Evolutionary conservation across 345 rosid genomes (phyloP).

Genomic region (Salix udensis): DNA sequence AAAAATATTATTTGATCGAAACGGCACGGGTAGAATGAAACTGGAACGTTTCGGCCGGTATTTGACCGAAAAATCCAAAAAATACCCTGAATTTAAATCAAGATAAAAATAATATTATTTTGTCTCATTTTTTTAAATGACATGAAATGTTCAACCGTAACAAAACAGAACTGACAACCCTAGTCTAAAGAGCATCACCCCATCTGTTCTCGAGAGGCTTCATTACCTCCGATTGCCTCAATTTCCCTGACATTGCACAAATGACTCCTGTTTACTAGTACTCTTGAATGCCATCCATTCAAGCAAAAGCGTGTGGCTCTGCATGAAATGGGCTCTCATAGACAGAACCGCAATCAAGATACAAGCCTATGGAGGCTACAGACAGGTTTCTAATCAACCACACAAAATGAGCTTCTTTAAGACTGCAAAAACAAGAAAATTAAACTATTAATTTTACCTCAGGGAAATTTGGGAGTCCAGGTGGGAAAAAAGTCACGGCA

Average conservation of each 20-base stretch:
- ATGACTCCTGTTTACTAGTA: constrained; percentile 73
- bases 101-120: too few species aligned
- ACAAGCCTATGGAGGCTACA: constrained; percentile 76
- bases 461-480: not conserved
- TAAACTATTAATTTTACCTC: not conserved
- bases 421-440: not conserved
- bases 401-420: constrained; percentile 9
- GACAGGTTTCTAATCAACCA: constrained; percentile 57
- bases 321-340: constrained; percentile 60
- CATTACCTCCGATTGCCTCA: constrained; percentile 81
- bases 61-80: too few species aligned
- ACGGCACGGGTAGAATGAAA: accelerated
- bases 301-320: constrained; percentile 71
- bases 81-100: too few species aligned
- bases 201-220: constrained; percentile 73
- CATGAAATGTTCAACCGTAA: too few species aligned
- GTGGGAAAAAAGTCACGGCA: not conserved
- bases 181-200: constrained; percentile 77
- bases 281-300: constrained; percentile 89
- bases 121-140: too few species aligned
- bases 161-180: too few species aligned
- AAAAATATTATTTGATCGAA: too few species aligned
- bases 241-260: constrained; percentile 59
- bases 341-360: constrained; percentile 63
- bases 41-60: accelerated